phyloP scores from a whole-genome alignment of 345 rosid genomes.

The rapeseed (Brassica napus) region DNA sequence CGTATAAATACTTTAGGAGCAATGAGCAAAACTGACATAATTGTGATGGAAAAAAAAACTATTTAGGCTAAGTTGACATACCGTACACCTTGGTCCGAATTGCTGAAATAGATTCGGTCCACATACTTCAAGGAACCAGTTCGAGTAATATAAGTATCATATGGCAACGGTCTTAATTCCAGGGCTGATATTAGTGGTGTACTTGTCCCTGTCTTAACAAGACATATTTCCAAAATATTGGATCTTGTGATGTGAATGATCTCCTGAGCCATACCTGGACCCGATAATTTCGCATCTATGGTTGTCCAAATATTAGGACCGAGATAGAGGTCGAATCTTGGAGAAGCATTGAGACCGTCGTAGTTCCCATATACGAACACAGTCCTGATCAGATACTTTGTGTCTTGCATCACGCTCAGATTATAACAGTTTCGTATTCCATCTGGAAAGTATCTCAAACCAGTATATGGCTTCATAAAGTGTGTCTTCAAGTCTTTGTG shows the following conservation, averaged over 20 bases:
- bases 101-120: not conserved
- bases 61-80: not conserved
- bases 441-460: conserved; percentile 35
- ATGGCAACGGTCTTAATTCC: conserved; percentile 5
- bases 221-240: conserved; percentile 40
- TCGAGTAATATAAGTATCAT: not conserved
- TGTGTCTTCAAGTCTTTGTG: not conserved
- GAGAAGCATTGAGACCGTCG: conserved; percentile 28
- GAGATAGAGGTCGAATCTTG: conserved; percentile 41
- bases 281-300: not conserved
- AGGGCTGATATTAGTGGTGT: not conserved
- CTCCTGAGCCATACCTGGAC: conserved; percentile 21
- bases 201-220: conserved; percentile 38
- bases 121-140: conserved; percentile 4
- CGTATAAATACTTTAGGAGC: not conserved
- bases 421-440: conserved; percentile 46
- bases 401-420: conserved; percentile 20
- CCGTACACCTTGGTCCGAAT: not conserved
- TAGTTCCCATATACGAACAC: conserved; percentile 39
- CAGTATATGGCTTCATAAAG: not conserved
- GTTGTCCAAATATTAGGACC: conserved; percentile 45
- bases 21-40: not conserved
- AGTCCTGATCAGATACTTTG: conserved; percentile 36
- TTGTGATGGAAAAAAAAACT: not conserved
- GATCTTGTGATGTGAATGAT: conserved; percentile 40